A percentile compares a stretch with the other conserved stretches of the same genome.
Evolutionary conservation across 192 early-diverging fungal genomes (phyloP).

Genomic region (Linnemannia schmuckeri): DNA sequence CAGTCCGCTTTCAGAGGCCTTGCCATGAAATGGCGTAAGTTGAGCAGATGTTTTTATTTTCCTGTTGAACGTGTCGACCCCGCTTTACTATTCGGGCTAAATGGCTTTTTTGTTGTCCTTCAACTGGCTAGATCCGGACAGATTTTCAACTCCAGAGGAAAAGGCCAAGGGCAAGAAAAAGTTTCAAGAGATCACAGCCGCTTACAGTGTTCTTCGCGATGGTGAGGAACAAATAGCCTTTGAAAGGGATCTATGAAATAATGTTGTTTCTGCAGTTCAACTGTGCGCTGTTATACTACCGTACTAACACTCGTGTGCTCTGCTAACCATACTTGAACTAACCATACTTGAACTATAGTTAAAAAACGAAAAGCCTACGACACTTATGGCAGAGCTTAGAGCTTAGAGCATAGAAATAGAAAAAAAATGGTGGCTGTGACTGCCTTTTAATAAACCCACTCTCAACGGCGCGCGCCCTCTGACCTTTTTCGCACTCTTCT

Average conservation of each 20-base stretch:
- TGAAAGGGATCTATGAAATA: no score
- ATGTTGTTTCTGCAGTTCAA: no score
- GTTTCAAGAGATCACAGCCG: conserved; percentile 64
- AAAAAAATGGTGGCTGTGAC: neutral
- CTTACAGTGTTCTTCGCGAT: conserved; percentile 66
- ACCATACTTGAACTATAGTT: neutral
- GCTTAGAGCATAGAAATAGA: no score
- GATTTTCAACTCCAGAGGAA: conserved; percentile 58
- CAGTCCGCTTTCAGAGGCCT: conserved; percentile 66
- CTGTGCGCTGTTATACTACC: neutral
- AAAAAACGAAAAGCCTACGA: conserved; percentile 32
- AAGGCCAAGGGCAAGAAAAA: conserved; percentile 64
- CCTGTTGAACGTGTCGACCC: neutral
- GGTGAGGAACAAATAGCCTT: conserved; percentile 28
- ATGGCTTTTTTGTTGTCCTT: neutral
- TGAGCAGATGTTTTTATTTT: neutral
- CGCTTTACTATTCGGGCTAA: neutral
- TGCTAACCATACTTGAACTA: neutral
- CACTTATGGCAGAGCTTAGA: conserved; percentile 17
- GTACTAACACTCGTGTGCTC: neutral
- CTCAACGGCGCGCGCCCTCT: neutral
- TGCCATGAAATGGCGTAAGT: conserved; percentile 58
- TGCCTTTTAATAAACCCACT: neutral
- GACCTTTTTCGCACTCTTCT: neutral
- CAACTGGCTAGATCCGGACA: conserved; percentile 57